These are phyloP conservation scores for Reticulascus tulasneorum DNA, from an alignment of 2,329 filamentous ascomycete species.

Conservation along the genomic window DNA sequence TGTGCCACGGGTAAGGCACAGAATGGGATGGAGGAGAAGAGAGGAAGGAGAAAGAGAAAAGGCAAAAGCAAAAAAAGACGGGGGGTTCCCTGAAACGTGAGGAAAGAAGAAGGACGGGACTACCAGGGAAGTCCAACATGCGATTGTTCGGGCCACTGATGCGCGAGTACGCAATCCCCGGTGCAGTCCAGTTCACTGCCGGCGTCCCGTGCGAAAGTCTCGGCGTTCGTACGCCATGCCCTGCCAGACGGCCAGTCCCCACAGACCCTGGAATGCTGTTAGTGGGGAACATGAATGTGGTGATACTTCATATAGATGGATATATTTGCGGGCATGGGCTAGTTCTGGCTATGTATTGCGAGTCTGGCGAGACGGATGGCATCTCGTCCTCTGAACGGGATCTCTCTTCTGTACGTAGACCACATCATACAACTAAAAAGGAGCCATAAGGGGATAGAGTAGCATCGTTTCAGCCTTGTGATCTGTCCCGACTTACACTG, in stretches of 20 bases:
- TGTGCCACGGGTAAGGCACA: not conserved
- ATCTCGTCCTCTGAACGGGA: too few species aligned
- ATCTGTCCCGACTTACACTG: too few species aligned
- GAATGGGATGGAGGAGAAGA: not conserved
- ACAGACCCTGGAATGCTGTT: not conserved
- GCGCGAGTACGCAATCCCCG: slow-evolving; percentile 15
- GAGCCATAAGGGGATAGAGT: too few species aligned
- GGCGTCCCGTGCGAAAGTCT: slow-evolving; percentile 14
- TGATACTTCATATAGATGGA: too few species aligned
- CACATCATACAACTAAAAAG: too few species aligned
- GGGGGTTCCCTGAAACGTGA: not conserved
- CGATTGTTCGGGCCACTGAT: not conserved
- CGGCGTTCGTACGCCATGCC: slow-evolving; percentile 5
- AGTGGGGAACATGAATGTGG: too few species aligned
- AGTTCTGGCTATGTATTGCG: too few species aligned
- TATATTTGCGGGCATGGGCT: too few species aligned
- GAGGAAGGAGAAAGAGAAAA: not conserved
- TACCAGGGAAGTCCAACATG: not conserved
- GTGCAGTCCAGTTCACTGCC: too few species aligned
- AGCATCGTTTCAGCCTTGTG: too few species aligned
- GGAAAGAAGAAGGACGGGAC: slow-evolving; percentile 1
- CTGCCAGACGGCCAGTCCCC: not conserved
- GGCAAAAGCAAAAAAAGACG: not conserved
- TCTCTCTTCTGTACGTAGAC: too few species aligned
- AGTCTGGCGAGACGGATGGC: too few species aligned